A percentile compares a stretch with the other conserved stretches of the same genome.
phyloP scores from a whole-genome alignment of 2,329 filamentous ascomycete species.

The Alternaria panax region DNA sequence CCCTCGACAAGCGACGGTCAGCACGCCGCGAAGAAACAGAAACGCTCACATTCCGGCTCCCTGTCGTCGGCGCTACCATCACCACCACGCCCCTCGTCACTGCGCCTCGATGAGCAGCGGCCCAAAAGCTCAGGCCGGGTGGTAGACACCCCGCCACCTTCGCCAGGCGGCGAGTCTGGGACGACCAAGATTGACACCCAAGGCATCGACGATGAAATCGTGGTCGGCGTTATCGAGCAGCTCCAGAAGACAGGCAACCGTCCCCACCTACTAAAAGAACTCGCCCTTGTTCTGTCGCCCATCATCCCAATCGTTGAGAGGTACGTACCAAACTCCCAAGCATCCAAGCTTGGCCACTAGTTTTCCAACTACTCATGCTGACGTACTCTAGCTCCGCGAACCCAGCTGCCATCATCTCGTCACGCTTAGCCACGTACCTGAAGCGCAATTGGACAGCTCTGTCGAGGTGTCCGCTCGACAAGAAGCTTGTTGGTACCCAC shows the following conservation, averaged over 20 bases:
- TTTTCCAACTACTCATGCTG: constrained; percentile 44
- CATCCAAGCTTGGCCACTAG: constrained; percentile 23
- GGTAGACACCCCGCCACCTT: constrained; percentile 79
- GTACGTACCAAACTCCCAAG: constrained; percentile 64
- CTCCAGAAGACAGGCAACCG: constrained; percentile 89
- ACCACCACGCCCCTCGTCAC: constrained; percentile 55
- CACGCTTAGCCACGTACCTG: constrained; percentile 85
- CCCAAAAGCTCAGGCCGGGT: constrained; percentile 54
- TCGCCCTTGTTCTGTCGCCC: constrained; percentile 79
- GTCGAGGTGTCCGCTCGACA: constrained; percentile 85
- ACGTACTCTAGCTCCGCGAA: constrained; percentile 79
- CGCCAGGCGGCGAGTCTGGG: constrained; percentile 64
- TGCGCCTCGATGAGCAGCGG: constrained; percentile 57
- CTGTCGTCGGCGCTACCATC: constrained; percentile 52
- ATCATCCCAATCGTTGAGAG: constrained; percentile 86
- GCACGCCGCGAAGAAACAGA: constrained; percentile 68
- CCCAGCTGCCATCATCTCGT: constrained; percentile 92
- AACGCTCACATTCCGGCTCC: constrained; percentile 72
- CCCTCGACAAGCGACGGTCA: constrained; percentile 64
- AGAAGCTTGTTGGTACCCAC: constrained; percentile 90
- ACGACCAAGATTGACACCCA: constrained; percentile 74
- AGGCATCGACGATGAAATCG: constrained; percentile 92
- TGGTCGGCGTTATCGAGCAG: constrained; percentile 87
- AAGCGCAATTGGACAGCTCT: constrained; percentile 82
- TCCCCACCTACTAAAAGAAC: constrained; percentile 92